phyloP scores from a whole-genome alignment of 2,329 filamentous ascomycete genomes.

The Neopestalotiopsis clavispora region DNA sequence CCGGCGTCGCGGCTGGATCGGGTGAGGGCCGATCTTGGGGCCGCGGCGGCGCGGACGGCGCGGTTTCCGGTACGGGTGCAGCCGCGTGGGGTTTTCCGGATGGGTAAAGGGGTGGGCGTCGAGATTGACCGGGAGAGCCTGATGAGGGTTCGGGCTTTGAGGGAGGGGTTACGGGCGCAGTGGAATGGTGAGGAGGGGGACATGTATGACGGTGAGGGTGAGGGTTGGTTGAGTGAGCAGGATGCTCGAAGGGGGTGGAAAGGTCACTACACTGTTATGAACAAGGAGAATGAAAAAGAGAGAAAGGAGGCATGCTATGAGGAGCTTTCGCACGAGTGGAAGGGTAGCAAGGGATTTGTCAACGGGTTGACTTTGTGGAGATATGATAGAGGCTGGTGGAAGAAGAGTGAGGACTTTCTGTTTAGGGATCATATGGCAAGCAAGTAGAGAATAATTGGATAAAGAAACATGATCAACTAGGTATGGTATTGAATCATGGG shows the following conservation, averaged over 20 bases:
- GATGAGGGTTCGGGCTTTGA: constrained; percentile 15
- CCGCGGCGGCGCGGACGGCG: background rate
- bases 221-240: constrained; percentile 24
- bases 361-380: constrained; percentile 23
- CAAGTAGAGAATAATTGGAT: background rate
- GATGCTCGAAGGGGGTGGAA: constrained; percentile 19
- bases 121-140: constrained; percentile 16
- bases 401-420: constrained; percentile 19
- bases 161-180: constrained; percentile 19
- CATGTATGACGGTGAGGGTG: background rate
- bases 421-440: constrained; percentile 15
- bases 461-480: too few relatives aligned
- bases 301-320: constrained; percentile 18
- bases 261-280: constrained; percentile 27
- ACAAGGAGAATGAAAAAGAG: constrained; percentile 22
- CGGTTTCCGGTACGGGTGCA: constrained; percentile 17
- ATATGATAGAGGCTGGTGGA: constrained; percentile 26
- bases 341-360: constrained; percentile 19
- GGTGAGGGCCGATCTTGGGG: constrained; percentile 15
- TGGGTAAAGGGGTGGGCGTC: constrained; percentile 21
- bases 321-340: constrained; percentile 17
- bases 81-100: constrained; percentile 17
- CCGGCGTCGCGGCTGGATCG: constrained; percentile 19
- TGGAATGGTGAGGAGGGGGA: background rate
- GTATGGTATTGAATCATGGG: too few relatives aligned